Base-by-base conservation (phyloP, 2,329 filamentous ascomycete species). In the Ustulina deusta region DNA sequence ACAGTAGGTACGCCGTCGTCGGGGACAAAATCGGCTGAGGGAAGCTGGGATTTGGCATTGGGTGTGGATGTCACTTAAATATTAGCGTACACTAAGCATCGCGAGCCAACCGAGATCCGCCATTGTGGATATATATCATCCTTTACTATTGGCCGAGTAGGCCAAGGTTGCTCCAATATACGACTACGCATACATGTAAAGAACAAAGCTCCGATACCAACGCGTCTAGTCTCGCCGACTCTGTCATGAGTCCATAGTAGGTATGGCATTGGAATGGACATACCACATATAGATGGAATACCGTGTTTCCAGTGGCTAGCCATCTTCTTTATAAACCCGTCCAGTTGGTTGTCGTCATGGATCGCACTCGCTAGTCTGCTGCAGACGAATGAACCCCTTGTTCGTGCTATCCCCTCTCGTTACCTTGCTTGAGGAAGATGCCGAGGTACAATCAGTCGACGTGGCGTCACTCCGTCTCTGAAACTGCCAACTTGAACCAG, bases 381-480 rank as follows among this genome's bases (percentile, higher is more conserved):
- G 42, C 15, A n/a, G 13, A 9, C 36, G 13, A 17, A 13, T n/a
- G 29, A 17, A 5, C 13, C 52, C 54, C 54, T 42, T 56, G 36
- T 51, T 44, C 34, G 32, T n/a, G 44, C 54, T 42, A 54, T 42
- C 34, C 36, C 46, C 27, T 36, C 38, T 46, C 2, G 17, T 44
- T 51, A 15, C 15, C 5, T 2, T 25, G 42, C 42, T 46, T 7
- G 11, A 25, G 17, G 27, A 38, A 51, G 10, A 58, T 66, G 64
- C 64, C 64, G 64, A 66, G 64, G 64, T 59, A 59, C 54, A 27
- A 48, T 15, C 27, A 38, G 13, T 17, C 46, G 6, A 34, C 32
- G 34, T 44, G 46, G 59, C 52, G 58, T 42, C n/a, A 5, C 17
- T 15, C 27, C n/a, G 36, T 27, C 6, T 22, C 56, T 48, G 6